Conservation (phyloP, 441 rosid species). For the Aleurites moluccanus region DNA sequence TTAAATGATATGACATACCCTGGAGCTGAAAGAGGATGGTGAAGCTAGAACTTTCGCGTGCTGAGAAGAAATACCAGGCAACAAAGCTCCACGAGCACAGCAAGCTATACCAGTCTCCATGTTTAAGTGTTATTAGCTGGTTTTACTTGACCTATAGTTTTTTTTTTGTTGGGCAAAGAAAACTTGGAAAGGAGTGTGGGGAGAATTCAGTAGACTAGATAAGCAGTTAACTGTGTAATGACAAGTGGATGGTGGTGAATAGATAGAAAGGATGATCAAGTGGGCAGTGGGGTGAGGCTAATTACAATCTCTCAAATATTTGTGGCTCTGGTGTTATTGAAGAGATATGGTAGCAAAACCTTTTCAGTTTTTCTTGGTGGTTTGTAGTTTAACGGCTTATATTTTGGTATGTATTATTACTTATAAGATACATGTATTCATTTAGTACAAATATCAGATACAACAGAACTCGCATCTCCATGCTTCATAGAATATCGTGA, state of each 20-base stretch:
- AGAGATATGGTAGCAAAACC: constrained; percentile 14
- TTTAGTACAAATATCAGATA: background rate
- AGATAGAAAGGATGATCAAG: constrained; percentile 38
- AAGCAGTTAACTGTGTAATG: constrained; percentile 42
- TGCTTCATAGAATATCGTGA: background rate
- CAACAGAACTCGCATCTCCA: background rate
- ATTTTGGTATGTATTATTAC: constrained; percentile 8
- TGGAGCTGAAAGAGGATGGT: constrained; percentile 57
- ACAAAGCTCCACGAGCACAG: constrained; percentile 62
- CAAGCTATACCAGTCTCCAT: constrained; percentile 80
- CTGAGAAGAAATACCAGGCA: constrained; percentile 68
- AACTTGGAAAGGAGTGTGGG: constrained; percentile 15
- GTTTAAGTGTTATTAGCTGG: constrained; percentile 9
- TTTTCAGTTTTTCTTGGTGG: background rate
- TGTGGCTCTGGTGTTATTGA: constrained; percentile 47
- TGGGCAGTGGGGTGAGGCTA: constrained; percentile 27
- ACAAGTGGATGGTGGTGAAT: constrained; percentile 51
- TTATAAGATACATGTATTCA: background rate
- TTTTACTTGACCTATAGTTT: background rate
- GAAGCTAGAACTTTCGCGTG: constrained; percentile 60
- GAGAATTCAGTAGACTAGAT: constrained; percentile 33
- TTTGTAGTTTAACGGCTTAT: constrained; percentile 12
- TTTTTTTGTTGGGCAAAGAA: constrained; percentile 12
- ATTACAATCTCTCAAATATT: constrained; percentile 46
- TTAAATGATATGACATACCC: constrained; percentile 39